phyloP scores from a whole-genome alignment of 2,329 filamentous ascomycete species.

The Hypoxylon sp. region DNA sequence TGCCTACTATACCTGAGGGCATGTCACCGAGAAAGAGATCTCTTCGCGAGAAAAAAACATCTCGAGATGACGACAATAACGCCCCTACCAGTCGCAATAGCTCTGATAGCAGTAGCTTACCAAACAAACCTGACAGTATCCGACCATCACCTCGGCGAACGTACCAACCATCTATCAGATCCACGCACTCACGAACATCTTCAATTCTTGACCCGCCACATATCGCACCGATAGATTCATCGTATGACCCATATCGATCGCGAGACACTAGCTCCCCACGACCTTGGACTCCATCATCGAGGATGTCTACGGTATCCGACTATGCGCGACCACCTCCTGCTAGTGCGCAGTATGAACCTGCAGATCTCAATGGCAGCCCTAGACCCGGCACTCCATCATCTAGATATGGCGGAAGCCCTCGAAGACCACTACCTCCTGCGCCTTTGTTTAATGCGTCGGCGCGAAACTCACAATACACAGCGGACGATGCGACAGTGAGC shows the following conservation, averaged over 20 bases:
- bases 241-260: constrained; percentile 70
- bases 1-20: constrained; percentile 67
- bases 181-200: constrained; percentile 59
- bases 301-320: constrained; percentile 65
- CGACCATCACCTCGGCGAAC: constrained; percentile 58
- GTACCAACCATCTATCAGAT: constrained; percentile 68
- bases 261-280: constrained; percentile 65
- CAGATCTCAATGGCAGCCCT: constrained; percentile 89
- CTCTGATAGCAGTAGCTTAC: constrained; percentile 57
- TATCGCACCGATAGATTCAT: constrained; percentile 73
- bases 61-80: constrained; percentile 35
- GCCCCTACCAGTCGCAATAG: constrained; percentile 28
- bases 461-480: constrained; percentile 66
- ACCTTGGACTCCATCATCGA: constrained; percentile 70
- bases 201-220: constrained; percentile 70
- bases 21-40: constrained; percentile 59
- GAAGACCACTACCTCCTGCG: constrained; percentile 87
- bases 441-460: constrained; percentile 79
- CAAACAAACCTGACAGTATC: constrained; percentile 58
- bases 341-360: constrained; percentile 82
- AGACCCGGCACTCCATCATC: constrained; percentile 92
- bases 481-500: constrained; percentile 77
- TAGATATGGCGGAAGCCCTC: constrained; percentile 87
- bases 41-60: constrained; percentile 52
- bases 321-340: constrained; percentile 79